Conservation (phyloP, 768 basidiomycete species). For the Boletus edulis region DNA sequence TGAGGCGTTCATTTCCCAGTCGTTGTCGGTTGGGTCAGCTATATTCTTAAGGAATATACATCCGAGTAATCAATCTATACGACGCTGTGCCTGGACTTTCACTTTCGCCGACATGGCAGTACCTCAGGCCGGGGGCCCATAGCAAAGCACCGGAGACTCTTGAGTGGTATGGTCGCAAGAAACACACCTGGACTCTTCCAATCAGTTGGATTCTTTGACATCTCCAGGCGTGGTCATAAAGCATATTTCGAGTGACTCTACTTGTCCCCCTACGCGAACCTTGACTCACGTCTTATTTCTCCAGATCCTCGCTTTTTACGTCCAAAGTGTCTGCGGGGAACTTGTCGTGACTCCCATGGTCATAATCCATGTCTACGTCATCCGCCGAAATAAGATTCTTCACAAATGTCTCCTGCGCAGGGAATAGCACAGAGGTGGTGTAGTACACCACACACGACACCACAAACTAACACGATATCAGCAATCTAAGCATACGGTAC, state of each 20-base stretch:
- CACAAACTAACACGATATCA: constrained; percentile 18
- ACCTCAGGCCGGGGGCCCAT: not conserved
- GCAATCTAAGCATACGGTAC: not conserved
- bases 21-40: no score
- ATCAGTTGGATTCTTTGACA: no score
- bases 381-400: constrained; percentile 30
- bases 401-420: constrained; percentile 28
- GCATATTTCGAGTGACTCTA: no score
- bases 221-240: no score
- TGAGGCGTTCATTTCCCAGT: no score
- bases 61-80: no score
- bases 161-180: no score
- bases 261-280: not conserved
- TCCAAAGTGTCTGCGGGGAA: not conserved
- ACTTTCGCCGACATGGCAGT: not conserved
- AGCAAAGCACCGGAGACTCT: no score
- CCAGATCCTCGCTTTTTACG: not conserved
- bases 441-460: constrained; percentile 31
- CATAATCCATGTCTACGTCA: constrained; percentile 5
- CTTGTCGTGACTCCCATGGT: not conserved
- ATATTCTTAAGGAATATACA: no score
- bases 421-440: constrained; percentile 29
- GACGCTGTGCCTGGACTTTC: no score
- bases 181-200: no score
- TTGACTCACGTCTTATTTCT: not conserved